Percentiles rank a stretch among this genome's conserved stretches.
Evolutionary conservation across 192 early-diverging fungal genomes (phyloP).

Genomic region (Umbelopsis sp.): DNA sequence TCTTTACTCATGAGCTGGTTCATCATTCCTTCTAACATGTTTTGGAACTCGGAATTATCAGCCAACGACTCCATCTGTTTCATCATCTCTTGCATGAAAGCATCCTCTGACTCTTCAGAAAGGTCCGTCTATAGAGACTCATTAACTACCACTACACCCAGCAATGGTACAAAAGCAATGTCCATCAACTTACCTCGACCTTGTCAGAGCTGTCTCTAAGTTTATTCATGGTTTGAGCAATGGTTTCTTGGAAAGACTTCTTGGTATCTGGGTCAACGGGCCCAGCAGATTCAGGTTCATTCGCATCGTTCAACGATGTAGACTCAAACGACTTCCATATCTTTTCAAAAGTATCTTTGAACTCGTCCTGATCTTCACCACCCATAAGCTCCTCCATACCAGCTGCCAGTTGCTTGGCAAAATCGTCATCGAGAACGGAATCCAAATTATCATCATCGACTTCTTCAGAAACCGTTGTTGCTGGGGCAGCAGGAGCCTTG

Average conservation of each 20-base stretch:
- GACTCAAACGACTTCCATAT: slow-evolving; percentile 50
- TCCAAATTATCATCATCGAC: slow-evolving; percentile 21
- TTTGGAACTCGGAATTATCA: slow-evolving; percentile 75
- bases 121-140: slow-evolving; percentile 56
- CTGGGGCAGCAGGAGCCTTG: slow-evolving; percentile 42
- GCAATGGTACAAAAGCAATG: neutral
- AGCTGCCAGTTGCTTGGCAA: slow-evolving; percentile 70
- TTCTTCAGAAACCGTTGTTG: slow-evolving; percentile 22
- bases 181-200: slow-evolving; percentile 66
- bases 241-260: slow-evolving; percentile 82
- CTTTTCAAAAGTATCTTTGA: slow-evolving; percentile 56
- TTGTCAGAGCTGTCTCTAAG: slow-evolving; percentile 83
- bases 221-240: slow-evolving; percentile 89
- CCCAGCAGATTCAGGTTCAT: neutral
- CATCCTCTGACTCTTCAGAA: slow-evolving; percentile 52
- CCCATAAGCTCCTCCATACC: slow-evolving; percentile 84
- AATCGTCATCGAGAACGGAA: slow-evolving; percentile 64
- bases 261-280: slow-evolving; percentile 19
- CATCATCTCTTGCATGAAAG: slow-evolving; percentile 75
- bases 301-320: neutral
- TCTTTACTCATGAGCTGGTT: slow-evolving; percentile 92
- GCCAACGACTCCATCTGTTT: slow-evolving; percentile 75
- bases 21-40: slow-evolving; percentile 87
- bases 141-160: too few species aligned
- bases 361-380: slow-evolving; percentile 47